phyloP scores from a whole-genome alignment of 768 basidiomycete species.

The Thelephora aurantiotincta region DNA sequence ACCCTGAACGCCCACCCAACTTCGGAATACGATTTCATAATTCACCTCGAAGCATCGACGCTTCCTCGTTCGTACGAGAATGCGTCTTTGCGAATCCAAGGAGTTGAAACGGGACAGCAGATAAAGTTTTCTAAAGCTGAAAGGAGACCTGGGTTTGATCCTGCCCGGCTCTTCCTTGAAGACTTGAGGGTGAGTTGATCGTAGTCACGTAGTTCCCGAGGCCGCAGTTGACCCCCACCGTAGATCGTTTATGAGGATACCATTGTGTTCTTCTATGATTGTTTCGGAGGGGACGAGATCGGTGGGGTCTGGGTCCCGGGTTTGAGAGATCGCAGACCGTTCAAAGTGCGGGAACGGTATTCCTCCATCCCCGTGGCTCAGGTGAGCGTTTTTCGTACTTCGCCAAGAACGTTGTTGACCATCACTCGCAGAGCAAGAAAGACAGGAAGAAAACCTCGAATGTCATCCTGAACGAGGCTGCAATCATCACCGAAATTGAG shows the following conservation, averaged over 20 bases:
- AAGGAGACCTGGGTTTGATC: conserved; percentile 61
- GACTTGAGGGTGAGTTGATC: conserved; percentile 52
- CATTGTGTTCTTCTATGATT: conserved; percentile 75
- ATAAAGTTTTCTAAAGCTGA: not conserved
- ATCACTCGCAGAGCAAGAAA: conserved; percentile 8
- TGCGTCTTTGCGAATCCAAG: conserved; percentile 27
- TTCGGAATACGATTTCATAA: conserved; percentile 73
- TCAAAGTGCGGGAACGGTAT: conserved; percentile 75
- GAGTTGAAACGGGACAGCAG: not conserved
- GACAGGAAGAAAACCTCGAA: conserved; percentile 35
- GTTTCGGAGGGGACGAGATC: conserved; percentile 62
- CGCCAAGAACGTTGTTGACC: not conserved
- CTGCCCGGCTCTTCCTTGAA: conserved; percentile 45
- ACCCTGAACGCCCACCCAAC: conserved; percentile 76
- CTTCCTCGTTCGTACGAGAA: conserved; percentile 70
- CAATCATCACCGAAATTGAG: conserved; percentile 61
- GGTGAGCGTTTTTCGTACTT: conserved; percentile 12
- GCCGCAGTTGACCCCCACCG: not conserved
- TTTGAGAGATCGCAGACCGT: conserved; percentile 43
- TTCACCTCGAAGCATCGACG: conserved; percentile 51
- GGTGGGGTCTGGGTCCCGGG: conserved; percentile 82
- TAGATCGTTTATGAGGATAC: conserved; percentile 65
- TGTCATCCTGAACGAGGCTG: conserved; percentile 52
- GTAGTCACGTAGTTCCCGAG: not conserved
- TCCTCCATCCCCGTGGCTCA: conserved; percentile 42